phyloP scores from a whole-genome alignment of 2,329 filamentous ascomycete genomes.

The Talaromyces rugulosus region DNA sequence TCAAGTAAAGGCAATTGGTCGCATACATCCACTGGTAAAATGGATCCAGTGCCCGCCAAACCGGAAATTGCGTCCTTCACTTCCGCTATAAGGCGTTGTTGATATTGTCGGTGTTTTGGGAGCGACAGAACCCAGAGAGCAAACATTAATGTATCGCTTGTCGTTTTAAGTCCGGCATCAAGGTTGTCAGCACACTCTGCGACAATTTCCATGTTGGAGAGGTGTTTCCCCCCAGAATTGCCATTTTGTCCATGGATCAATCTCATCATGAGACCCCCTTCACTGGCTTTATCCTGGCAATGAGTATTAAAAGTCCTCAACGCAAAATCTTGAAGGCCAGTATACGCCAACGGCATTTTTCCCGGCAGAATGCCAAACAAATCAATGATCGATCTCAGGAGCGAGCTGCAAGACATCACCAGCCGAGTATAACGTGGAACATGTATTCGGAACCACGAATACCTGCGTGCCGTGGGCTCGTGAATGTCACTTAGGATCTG shows the following conservation, averaged over 20 bases:
- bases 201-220: neutral
- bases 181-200: conserved; percentile 3
- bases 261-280: neutral
- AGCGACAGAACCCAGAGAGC: neutral
- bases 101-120: neutral
- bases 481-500: neutral
- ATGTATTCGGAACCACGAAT: conserved; percentile 2
- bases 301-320: neutral
- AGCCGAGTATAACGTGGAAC: neutral
- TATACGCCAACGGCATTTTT: neutral
- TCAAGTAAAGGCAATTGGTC: neutral
- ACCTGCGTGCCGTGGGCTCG: neutral
- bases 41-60: neutral
- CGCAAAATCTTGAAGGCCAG: neutral
- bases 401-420: neutral
- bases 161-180: conserved; percentile 1
- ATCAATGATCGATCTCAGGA: neutral
- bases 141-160: conserved; percentile 6
- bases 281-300: neutral
- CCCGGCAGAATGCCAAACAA: neutral
- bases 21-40: neutral
- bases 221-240: neutral
- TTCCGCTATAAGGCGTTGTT: neutral
- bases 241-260: neutral
- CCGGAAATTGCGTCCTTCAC: neutral